phyloP scores from a whole-genome alignment of 306 rosid genomes.

The Medicago arabica region DNA sequence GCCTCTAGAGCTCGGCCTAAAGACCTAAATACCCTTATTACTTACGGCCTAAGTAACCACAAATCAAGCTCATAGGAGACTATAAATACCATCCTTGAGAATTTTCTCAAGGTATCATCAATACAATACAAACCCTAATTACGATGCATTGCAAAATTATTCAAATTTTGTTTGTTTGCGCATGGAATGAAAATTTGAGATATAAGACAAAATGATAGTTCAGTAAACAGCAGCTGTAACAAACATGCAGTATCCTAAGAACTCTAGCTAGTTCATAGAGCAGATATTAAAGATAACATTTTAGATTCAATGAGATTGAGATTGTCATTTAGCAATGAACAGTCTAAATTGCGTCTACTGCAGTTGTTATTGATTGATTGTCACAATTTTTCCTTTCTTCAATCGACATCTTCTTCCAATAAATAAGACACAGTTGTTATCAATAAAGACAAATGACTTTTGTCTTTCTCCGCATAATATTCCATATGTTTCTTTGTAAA shows the following conservation, averaged over 20 bases:
- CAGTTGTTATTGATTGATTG: constrained; percentile 40
- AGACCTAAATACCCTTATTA: too few relatives aligned
- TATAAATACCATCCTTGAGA: too few relatives aligned
- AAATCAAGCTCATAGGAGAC: too few relatives aligned
- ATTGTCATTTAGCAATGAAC: constrained; percentile 31
- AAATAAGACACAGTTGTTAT: constrained; percentile 39
- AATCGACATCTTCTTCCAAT: constrained; percentile 18
- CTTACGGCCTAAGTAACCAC: too few relatives aligned
- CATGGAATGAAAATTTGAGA: constrained; percentile 21
- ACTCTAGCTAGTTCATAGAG: constrained; percentile 36
- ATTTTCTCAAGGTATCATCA: too few relatives aligned
- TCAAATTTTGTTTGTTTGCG: constrained; percentile 50
- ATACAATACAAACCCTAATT: too few relatives aligned
- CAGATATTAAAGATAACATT: constrained; percentile 36
- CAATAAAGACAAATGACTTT: constrained; percentile 48
- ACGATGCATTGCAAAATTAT: constrained; percentile 37
- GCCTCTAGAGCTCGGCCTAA: too few relatives aligned
- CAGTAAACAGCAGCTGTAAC: constrained; percentile 36
- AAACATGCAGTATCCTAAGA: constrained; percentile 47
- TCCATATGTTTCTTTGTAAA: not conserved
- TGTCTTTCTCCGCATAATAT: constrained; percentile 31
- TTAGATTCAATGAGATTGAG: constrained; percentile 49
- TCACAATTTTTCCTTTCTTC: not conserved
- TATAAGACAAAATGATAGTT: constrained; percentile 41
- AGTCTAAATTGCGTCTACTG: constrained; percentile 36